Evolutionary conservation across 805 yeast species (phyloP).

Genomic region (Candida succiphila): DNA sequence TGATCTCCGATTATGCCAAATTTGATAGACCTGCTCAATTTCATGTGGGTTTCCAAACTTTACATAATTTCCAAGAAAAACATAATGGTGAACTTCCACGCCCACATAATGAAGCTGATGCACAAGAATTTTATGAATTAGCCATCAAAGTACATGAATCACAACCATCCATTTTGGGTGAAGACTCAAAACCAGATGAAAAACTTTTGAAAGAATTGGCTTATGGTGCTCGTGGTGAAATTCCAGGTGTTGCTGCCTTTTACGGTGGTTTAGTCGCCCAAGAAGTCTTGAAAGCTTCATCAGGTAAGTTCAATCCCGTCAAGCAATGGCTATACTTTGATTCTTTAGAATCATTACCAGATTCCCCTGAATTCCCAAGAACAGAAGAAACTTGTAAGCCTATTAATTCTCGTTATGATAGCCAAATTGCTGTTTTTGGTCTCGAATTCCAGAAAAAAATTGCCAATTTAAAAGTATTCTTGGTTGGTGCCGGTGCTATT

Average conservation of each 20-base stretch:
- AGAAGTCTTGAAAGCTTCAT: constrained; percentile 89
- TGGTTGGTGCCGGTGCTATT: constrained; percentile 97
- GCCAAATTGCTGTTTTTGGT: constrained; percentile 95
- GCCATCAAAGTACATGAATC: constrained; percentile 51
- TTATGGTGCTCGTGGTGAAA: constrained; percentile 83
- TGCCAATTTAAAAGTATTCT: constrained; percentile 71
- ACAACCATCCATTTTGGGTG: constrained; percentile 46
- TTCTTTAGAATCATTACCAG: constrained; percentile 84
- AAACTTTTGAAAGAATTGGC: constrained; percentile 63
- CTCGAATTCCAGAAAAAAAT: constrained; percentile 60
- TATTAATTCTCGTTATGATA: constrained; percentile 75
- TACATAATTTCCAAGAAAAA: constrained; percentile 59
- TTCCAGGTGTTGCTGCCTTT: constrained; percentile 83
- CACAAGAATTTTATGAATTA: constrained; percentile 50
- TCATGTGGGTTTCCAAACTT: constrained; percentile 87
- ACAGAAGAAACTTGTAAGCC: constrained; percentile 67
- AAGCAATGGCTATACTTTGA: constrained; percentile 91
- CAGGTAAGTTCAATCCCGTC: constrained; percentile 91
- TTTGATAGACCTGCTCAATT: constrained; percentile 86
- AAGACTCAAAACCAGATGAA: constrained; percentile 42
- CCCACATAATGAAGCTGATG: constrained; percentile 69
- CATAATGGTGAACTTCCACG: constrained; percentile 64
- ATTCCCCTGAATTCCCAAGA: constrained; percentile 45
- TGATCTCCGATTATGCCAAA: constrained; percentile 85
- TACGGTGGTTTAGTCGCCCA: constrained; percentile 94